These are phyloP conservation scores for Xylaria sp. DNA, from an alignment of 2,329 filamentous ascomycete genomes.

Conservation along the genomic window DNA sequence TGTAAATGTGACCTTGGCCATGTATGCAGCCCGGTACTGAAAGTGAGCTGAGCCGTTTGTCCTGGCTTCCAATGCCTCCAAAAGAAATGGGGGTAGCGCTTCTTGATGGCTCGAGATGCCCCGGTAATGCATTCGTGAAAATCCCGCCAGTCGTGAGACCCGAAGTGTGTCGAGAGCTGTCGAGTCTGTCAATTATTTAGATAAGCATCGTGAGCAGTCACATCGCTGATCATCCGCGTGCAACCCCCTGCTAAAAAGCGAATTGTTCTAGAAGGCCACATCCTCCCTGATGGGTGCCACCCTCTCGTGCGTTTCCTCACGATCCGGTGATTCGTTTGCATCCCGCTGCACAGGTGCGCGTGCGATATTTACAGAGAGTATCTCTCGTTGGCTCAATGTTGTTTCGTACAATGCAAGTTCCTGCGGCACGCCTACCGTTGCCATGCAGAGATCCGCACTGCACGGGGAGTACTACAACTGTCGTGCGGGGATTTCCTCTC, in stretches of 20 bases:
- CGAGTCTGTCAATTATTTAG: background rate
- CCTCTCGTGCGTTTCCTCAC: background rate
- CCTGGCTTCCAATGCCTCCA: background rate
- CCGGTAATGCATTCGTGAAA: background rate
- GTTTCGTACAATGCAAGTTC: conserved; percentile 1
- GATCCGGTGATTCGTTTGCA: background rate
- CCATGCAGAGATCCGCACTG: background rate
- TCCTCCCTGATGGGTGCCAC: background rate
- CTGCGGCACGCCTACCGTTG: background rate
- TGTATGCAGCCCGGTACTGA: background rate
- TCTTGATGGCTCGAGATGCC: no score
- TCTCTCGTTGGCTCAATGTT: background rate
- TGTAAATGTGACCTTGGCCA: background rate
- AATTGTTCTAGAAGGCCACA: conserved; percentile 8
- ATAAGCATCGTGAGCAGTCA: background rate
- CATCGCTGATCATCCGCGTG: conserved; percentile 3
- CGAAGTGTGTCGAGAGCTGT: background rate
- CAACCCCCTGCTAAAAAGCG: background rate
- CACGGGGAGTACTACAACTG: background rate
- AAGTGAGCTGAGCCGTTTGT: background rate
- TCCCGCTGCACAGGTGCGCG: background rate
- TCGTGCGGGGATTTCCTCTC: background rate
- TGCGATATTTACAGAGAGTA: background rate
- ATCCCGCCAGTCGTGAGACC: background rate
- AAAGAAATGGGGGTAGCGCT: background rate